Evolutionary conservation across 208 protist genomes (phyloP).

Genomic region (Phytomonas serpens): DNA sequence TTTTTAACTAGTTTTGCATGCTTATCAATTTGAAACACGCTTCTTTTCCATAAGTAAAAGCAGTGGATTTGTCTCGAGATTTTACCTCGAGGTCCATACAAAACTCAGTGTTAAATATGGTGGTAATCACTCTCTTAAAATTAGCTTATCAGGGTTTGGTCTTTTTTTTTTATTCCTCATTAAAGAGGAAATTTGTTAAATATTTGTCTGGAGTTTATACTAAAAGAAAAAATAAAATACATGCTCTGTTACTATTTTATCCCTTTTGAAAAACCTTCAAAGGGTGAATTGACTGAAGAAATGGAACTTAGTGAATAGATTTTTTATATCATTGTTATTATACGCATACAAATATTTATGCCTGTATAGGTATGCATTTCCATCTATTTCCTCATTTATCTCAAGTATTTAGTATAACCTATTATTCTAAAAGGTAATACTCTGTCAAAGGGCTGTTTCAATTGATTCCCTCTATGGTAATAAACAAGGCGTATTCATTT

Average conservation of each 20-base stretch:
- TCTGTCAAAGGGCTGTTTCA: no score
- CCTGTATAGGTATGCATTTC: slow-evolving; percentile 12
- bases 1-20: slow-evolving; percentile 5
- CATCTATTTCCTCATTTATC: neutral
- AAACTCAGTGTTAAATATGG: no score
- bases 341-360: slow-evolving; percentile 6
- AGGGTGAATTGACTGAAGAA: slow-evolving; percentile 11
- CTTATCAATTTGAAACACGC: neutral
- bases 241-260: neutral
- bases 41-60: no score
- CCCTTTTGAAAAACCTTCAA: slow-evolving; percentile 2
- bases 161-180: no score
- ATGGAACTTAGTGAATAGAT: slow-evolving; percentile 4
- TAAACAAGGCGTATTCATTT: slow-evolving; percentile 19
- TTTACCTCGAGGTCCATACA: no score
- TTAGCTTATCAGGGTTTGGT: no score
- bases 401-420: slow-evolving; percentile 4
- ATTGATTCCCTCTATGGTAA: neutral
- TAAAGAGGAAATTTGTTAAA: no score
- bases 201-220: no score
- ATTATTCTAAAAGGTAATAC: no score
- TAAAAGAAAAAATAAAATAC: no score
- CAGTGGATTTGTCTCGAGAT: no score
- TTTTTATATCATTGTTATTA: slow-evolving; percentile 13
- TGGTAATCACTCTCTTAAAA: no score